Evolutionary conservation across 139 green algal genomes (phyloP).

Genomic region (Volvox reticuliferus): DNA sequence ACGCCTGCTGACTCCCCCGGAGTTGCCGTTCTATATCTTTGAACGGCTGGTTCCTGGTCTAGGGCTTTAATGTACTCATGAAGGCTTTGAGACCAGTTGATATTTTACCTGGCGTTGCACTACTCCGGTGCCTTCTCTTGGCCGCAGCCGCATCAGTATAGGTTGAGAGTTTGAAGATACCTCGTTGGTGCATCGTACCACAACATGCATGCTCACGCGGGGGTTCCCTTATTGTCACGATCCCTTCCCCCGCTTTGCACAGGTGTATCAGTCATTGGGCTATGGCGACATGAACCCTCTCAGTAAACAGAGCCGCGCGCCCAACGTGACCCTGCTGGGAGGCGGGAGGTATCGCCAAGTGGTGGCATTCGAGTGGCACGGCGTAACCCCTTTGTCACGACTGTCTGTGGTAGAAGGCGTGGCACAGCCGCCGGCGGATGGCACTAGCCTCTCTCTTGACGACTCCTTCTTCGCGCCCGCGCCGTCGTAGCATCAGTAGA

Average conservation of each 20-base stretch:
- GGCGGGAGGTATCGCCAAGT: slow-evolving; percentile 7
- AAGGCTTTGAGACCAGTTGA: no score
- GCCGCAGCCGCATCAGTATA: no score
- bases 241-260: neutral
- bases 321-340: neutral
- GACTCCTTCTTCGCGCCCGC: neutral
- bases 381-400: neutral
- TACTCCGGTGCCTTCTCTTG: no score
- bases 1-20: no score
- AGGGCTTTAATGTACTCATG: no score
- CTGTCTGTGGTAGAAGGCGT: slow-evolving; percentile 21
- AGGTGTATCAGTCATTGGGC: slow-evolving; percentile 25
- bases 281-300: neutral
- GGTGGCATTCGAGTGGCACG: slow-evolving; percentile 30
- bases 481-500: neutral
- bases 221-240: neutral
- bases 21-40: no score
- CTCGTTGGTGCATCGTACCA: no score
- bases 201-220: no score
- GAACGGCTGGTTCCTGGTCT: no score
- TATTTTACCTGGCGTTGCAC: no score
- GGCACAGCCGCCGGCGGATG: neutral
- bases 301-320: neutral
- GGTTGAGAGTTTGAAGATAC: no score
- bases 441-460: neutral